phyloP scores from a whole-genome alignment of 1,284 basidiomycete genomes.

The Trichosporon sp. region DNA sequence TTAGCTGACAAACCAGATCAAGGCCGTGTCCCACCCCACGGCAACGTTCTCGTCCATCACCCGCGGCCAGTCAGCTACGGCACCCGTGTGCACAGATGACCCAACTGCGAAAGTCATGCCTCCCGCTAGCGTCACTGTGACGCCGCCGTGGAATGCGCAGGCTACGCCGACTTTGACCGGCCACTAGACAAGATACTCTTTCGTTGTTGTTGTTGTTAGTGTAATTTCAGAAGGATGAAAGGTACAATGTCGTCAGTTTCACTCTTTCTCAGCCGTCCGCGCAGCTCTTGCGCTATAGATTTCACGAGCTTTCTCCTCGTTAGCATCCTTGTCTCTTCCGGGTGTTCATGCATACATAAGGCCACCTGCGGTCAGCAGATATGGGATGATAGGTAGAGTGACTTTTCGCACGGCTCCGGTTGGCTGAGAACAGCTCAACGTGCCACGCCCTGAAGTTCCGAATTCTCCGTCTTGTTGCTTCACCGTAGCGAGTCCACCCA shows the following conservation, averaged over 20 bases:
- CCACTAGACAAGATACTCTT: not conserved
- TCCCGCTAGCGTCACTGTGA: slow-evolving; percentile 10
- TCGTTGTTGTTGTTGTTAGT: not conserved
- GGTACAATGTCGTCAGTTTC: not conserved
- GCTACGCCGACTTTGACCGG: not conserved
- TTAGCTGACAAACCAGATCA: slow-evolving; percentile 28
- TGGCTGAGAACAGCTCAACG: not conserved
- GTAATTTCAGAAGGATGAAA: not conserved
- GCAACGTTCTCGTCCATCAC: slow-evolving; percentile 33
- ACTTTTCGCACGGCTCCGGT: not conserved
- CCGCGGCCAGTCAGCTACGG: slow-evolving; percentile 34
- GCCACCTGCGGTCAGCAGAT: not conserved
- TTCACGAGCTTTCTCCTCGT: not conserved
- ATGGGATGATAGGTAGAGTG: not conserved
- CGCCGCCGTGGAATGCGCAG: slow-evolving; percentile 12
- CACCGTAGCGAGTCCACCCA: not conserved
- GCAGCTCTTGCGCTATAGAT: not conserved
- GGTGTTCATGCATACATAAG: not conserved
- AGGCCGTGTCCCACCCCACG: slow-evolving; percentile 31
- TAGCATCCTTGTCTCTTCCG: not conserved
- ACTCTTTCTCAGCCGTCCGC: not conserved
- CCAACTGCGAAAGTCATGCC: slow-evolving; percentile 18
- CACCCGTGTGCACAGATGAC: slow-evolving; percentile 32
- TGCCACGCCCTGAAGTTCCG: slow-evolving; percentile 23
- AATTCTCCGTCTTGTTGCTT: slow-evolving; percentile 7